Evolutionary conservation across 495 filamentous ascomycete genomes (phyloP).

Genomic region (Aspergillus steynii): DNA sequence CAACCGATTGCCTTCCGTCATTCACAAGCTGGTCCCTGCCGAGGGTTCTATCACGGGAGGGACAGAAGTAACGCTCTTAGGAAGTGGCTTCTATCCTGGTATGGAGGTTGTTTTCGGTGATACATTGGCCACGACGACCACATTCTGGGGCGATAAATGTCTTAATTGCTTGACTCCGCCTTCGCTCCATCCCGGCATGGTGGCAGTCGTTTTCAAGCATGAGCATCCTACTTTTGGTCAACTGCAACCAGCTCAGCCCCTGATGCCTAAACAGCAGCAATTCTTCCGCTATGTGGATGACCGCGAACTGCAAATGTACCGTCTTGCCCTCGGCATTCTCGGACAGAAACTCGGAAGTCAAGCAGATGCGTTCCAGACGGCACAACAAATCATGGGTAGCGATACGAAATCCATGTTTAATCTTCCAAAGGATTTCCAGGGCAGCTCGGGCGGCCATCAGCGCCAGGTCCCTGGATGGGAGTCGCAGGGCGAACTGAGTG

Average conservation of each 20-base stretch:
- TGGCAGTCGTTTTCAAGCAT: conserved; percentile 72
- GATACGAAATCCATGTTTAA: conserved; percentile 45
- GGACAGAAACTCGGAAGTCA: conserved; percentile 50
- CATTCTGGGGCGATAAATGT: conserved; percentile 77
- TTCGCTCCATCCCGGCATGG: conserved; percentile 63
- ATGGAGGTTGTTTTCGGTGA: conserved; percentile 88
- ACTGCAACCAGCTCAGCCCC: conserved; percentile 41
- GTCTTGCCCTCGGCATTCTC: conserved; percentile 47
- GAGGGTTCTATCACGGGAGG: conserved; percentile 82
- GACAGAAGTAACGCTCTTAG: conserved; percentile 80
- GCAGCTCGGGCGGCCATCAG: conserved; percentile 42
- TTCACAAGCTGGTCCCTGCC: conserved; percentile 75
- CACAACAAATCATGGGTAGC: conserved; percentile 52
- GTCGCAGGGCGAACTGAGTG: conserved; percentile 45
- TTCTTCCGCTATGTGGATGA: conserved; percentile 82
- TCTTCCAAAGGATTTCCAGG: conserved; percentile 48
- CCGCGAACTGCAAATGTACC: conserved; percentile 66
- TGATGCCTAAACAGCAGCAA: conserved; percentile 55
- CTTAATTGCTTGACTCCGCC: conserved; percentile 86
- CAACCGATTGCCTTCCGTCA: conserved; percentile 55
- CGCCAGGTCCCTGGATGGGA: conserved; percentile 46
- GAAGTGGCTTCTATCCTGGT: conserved; percentile 74
- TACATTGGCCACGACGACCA: conserved; percentile 72
- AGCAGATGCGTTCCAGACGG: conserved; percentile 51
- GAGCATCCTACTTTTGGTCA: conserved; percentile 54